Evolutionary conservation across 805 yeast genomes (phyloP).

Genomic region (Wickerhamiella azyma): DNA sequence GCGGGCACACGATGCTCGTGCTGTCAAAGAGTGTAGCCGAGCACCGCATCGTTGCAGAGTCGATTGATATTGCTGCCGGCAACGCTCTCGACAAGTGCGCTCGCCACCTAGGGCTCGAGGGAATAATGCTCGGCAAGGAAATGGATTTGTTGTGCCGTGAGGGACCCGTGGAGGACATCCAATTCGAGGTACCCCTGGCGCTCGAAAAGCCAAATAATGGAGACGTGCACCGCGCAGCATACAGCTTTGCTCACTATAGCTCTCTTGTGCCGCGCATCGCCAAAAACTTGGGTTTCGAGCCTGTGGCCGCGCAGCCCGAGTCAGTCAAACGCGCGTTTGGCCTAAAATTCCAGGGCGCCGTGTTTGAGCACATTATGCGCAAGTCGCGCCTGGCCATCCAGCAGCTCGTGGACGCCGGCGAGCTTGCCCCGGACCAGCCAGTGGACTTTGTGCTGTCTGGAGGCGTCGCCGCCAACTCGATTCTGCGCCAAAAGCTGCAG

Average conservation of each 20-base stretch:
- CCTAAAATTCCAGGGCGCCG: conserved; percentile 38
- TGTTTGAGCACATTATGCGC: conserved; percentile 60
- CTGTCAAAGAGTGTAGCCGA: conserved; percentile 42
- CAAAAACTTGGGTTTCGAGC: conserved; percentile 9
- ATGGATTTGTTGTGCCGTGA: conserved; percentile 44
- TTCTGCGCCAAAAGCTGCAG: conserved; percentile 20
- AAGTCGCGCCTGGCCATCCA: conserved; percentile 42
- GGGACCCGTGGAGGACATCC: conserved; percentile 18
- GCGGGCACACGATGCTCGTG: conserved; percentile 90
- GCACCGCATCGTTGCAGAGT: conserved; percentile 63
- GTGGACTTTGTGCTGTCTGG: conserved; percentile 70
- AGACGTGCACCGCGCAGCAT: conserved; percentile 35
- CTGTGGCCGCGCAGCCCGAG: conserved; percentile 14
- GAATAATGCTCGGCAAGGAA: conserved; percentile 78
- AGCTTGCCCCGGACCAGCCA: conserved; percentile 20
- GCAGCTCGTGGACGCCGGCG: not conserved
- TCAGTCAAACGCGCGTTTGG: conserved; percentile 17
- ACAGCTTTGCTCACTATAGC: conserved; percentile 69
- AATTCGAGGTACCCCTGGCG: conserved; percentile 35
- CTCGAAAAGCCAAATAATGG: conserved; percentile 34
- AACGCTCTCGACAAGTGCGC: conserved; percentile 92
- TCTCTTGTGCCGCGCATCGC: conserved; percentile 34
- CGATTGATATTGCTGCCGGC: conserved; percentile 83
- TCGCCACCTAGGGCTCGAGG: conserved; percentile 62
- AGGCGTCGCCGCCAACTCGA: conserved; percentile 75